Conservation (phyloP, 371 early-diverging fungal genomes). For the Mucor circinelloides region DNA sequence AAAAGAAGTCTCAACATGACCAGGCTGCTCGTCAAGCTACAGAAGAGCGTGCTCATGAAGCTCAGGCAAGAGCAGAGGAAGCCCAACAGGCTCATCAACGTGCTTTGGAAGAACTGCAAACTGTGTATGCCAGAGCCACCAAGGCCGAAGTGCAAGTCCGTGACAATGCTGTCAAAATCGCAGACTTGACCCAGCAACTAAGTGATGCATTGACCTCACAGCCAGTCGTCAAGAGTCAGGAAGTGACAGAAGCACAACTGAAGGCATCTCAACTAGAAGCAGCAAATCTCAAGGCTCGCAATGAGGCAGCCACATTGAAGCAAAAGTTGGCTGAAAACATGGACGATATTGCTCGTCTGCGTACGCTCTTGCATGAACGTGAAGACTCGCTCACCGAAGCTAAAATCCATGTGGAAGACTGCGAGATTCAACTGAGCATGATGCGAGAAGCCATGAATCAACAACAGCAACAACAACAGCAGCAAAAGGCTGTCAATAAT, state of each 20-base stretch:
- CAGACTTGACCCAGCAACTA: slow-evolving; percentile 54
- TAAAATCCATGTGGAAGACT: slow-evolving; percentile 56
- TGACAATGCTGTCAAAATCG: slow-evolving; percentile 43
- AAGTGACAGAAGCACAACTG: slow-evolving; percentile 57
- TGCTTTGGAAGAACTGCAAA: slow-evolving; percentile 51
- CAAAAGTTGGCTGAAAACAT: slow-evolving; percentile 56
- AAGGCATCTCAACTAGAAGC: slow-evolving; percentile 63
- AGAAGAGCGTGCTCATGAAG: slow-evolving; percentile 51
- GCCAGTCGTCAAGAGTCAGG: slow-evolving; percentile 20
- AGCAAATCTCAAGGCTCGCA: slow-evolving; percentile 57
- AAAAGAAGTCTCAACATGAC: slow-evolving; percentile 52
- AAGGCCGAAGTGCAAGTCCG: slow-evolving; percentile 54
- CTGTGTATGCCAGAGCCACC: slow-evolving; percentile 46
- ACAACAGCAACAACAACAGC: slow-evolving; percentile 25
- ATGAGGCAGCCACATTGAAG: slow-evolving; percentile 56
- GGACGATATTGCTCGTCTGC: slow-evolving; percentile 53
- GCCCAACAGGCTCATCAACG: slow-evolving; percentile 57
- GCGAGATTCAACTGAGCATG: slow-evolving; percentile 65
- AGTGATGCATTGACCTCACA: slow-evolving; percentile 31
- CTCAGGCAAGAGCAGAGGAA: slow-evolving; percentile 53
- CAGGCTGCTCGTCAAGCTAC: slow-evolving; percentile 41
- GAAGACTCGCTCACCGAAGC: slow-evolving; percentile 55
- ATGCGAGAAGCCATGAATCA: slow-evolving; percentile 65
- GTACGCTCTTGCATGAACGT: slow-evolving; percentile 46
- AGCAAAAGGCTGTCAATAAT: slow-evolving; percentile 16